Evolutionary conservation across 106 monocot genomes (phyloP).

Genomic region (Phalaenopsis equestris): DNA sequence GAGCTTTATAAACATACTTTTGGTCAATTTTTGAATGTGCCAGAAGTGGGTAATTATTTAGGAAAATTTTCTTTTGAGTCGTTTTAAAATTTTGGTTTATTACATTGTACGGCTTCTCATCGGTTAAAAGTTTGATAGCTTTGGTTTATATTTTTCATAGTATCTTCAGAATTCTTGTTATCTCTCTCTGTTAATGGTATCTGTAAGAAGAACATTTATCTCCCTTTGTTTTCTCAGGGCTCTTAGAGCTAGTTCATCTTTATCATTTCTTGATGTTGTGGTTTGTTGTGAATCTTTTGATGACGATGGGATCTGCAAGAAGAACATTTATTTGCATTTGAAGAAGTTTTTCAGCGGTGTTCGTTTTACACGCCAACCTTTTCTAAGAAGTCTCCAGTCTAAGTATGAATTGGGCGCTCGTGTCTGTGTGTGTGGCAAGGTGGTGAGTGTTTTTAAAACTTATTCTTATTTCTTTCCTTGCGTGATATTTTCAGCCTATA

Average conservation of each 20-base stretch:
- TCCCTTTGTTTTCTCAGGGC: slow-evolving; percentile 42
- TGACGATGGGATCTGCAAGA: slow-evolving; percentile 17
- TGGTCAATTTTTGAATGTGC: too few relatives aligned
- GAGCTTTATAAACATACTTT: too few relatives aligned
- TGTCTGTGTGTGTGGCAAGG: slow-evolving; percentile 85
- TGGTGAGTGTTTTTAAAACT: slow-evolving; percentile 17
- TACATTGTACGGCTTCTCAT: background rate
- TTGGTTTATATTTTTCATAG: background rate
- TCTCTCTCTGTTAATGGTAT: background rate
- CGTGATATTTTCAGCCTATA: background rate
- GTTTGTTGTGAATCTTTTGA: slow-evolving; percentile 43
- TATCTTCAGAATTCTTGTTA: background rate
- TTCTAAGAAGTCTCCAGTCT: slow-evolving; percentile 64
- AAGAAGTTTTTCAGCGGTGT: slow-evolving; percentile 79
- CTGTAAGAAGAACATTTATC: too few relatives aligned
- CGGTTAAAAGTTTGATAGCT: background rate
- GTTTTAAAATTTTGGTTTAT: too few relatives aligned
- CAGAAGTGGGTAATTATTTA: too few relatives aligned
- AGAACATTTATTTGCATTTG: slow-evolving; percentile 67
- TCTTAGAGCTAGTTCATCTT: slow-evolving; percentile 45
- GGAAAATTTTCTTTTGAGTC: too few relatives aligned
- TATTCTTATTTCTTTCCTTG: background rate
- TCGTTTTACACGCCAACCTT: slow-evolving; percentile 64
- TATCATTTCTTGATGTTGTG: slow-evolving; percentile 67
- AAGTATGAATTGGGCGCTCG: slow-evolving; percentile 70